Conservation (phyloP, 2,329 filamentous ascomycete genomes). For the Colletotrichum sansevieriae region DNA sequence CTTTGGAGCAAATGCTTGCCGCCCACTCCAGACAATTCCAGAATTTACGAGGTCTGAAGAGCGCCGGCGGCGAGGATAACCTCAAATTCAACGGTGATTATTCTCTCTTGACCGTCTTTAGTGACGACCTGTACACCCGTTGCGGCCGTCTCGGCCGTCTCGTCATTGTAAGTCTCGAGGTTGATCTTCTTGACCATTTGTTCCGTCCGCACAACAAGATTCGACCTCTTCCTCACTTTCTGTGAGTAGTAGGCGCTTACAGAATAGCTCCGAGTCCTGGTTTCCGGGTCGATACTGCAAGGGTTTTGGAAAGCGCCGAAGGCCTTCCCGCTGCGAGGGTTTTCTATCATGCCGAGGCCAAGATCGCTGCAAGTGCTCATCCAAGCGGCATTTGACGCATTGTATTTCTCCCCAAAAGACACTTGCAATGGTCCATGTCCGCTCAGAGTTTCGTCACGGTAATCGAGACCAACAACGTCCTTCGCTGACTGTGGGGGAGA, state of each 20-base stretch:
- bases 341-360: conserved; percentile 50
- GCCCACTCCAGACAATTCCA: conserved; percentile 59
- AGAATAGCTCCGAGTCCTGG: conserved; percentile 50
- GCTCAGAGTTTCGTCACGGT: conserved; percentile 49
- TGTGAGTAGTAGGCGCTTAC: conserved; percentile 51
- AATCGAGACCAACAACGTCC: conserved; percentile 48
- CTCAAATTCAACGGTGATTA: conserved; percentile 49
- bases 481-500: conserved; percentile 46
- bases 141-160: background rate
- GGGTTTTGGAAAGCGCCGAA: conserved; percentile 52
- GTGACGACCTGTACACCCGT: conserved; percentile 26
- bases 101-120: conserved; percentile 33
- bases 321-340: conserved; percentile 49
- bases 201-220: conserved; percentile 46
- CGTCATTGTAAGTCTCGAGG: conserved; percentile 1
- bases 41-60: conserved; percentile 56
- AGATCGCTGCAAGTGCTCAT: conserved; percentile 52
- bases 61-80: conserved; percentile 58
- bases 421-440: conserved; percentile 54
- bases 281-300: conserved; percentile 49
- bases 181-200: conserved; percentile 30
- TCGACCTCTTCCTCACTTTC: conserved; percentile 35
- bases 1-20: conserved; percentile 48
- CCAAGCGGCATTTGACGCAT: conserved; percentile 52
- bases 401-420: conserved; percentile 52